These are phyloP conservation scores for Eudorina sp. DNA, from an alignment of 139 green algal species.

Conservation along the genomic window DNA sequence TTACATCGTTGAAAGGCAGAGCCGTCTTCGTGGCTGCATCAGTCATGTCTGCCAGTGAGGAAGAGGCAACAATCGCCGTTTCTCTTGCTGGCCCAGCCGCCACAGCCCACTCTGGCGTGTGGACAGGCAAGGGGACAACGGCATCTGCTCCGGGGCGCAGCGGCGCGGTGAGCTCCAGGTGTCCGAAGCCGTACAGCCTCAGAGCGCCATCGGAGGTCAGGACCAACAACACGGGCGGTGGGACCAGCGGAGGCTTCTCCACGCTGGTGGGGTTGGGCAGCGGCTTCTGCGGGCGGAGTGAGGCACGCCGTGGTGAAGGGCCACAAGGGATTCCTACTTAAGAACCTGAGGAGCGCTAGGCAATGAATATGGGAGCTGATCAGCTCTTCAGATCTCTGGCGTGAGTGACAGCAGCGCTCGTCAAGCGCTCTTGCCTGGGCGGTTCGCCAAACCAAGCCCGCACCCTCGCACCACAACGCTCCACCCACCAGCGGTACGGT, in stretches of 20 bases:
- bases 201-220: conserved; percentile 74
- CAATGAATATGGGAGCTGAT: no score
- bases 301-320: no score
- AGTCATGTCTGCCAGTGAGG: background rate
- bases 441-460: no score
- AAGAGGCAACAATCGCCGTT: background rate
- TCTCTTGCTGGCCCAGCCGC: background rate
- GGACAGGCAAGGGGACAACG: background rate
- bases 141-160: background rate
- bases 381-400: no score
- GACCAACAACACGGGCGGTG: conserved; percentile 66
- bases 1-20: conserved; percentile 3
- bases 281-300: background rate
- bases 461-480: background rate
- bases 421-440: no score
- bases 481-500: background rate
- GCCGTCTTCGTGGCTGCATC: background rate
- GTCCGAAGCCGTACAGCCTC: conserved; percentile 64
- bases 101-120: background rate
- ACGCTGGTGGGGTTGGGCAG: conserved; percentile 59
- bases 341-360: no score
- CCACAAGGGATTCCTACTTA: no score
- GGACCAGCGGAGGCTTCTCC: conserved; percentile 52
- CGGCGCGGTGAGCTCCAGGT: conserved; percentile 17
- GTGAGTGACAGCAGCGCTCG: no score